Evolutionary conservation across 192 early-diverging fungal species (phyloP).

Genomic region (Geosiphon pyriformis): DNA sequence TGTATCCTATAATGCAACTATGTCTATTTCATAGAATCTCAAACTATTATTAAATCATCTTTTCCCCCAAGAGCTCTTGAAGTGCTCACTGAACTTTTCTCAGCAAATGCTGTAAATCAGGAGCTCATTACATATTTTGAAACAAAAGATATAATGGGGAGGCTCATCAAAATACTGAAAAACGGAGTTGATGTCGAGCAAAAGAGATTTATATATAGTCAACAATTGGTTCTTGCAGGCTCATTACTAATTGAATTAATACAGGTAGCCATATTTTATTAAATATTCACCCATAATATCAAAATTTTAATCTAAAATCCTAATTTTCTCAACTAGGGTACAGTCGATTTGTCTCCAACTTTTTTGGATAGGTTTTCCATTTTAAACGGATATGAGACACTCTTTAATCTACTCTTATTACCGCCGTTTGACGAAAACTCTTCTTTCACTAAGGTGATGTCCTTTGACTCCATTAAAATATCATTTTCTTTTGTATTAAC

Average conservation of each 20-base stretch:
- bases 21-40: conserved; percentile 3
- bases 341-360: conserved; percentile 34
- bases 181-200: background rate
- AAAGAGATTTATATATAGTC: conserved; percentile 2
- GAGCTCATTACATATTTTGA: conserved; percentile 33
- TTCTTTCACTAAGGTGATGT: conserved; percentile 38
- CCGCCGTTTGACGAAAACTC: conserved; percentile 39
- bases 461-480: background rate
- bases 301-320: background rate
- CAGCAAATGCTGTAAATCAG: conserved; percentile 29
- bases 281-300: background rate
- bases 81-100: conserved; percentile 29
- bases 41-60: conserved; percentile 27
- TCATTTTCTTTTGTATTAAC: background rate
- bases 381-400: conserved; percentile 39
- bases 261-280: background rate
- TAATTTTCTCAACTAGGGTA: conserved; percentile 8
- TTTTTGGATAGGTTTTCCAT: conserved; percentile 43
- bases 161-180: conserved; percentile 33
- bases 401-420: conserved; percentile 35
- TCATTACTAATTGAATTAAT: conserved; percentile 23
- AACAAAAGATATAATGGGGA: conserved; percentile 33
- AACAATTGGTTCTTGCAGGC: conserved; percentile 16
- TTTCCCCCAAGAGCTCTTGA: conserved; percentile 34
- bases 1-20: too few species aligned